Percentiles rank a stretch among this genome's conserved stretches.
Conservation (phyloP, 2,329 filamentous ascomycete genomes). For the Emericellopsis cladophorae region DNA sequence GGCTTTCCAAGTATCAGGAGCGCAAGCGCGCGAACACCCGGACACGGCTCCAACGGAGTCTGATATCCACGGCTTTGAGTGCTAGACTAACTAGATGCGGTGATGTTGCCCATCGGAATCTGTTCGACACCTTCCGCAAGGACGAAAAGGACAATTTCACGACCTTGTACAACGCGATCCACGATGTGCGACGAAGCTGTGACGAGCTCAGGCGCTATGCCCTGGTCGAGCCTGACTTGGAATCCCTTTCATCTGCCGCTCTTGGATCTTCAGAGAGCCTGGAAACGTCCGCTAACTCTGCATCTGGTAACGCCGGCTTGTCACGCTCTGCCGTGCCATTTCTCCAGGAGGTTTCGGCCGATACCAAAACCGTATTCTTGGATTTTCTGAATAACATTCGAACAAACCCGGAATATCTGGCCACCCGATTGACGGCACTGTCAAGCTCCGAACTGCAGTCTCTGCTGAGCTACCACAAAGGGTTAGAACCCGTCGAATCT, state of each 20-base stretch:
- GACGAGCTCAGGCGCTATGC: conserved; percentile 60
- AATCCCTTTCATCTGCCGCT: conserved; percentile 33
- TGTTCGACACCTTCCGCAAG: conserved; percentile 66
- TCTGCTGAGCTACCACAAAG: conserved; percentile 66
- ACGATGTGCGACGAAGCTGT: conserved; percentile 68
- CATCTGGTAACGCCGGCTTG: conserved; percentile 16
- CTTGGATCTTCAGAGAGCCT: conserved; percentile 33
- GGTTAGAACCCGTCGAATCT: conserved; percentile 70
- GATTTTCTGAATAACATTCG: conserved; percentile 72
- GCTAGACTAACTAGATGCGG: conserved; percentile 63
- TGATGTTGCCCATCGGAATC: conserved; percentile 59
- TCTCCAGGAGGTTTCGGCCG: conserved; percentile 61
- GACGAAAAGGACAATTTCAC: conserved; percentile 72
- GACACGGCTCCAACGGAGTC: conserved; percentile 58
- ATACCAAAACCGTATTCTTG: conserved; percentile 63
- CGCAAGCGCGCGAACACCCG: conserved; percentile 64
- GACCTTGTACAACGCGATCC: conserved; percentile 61
- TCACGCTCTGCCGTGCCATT: conserved; percentile 39
- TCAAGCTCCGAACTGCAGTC: conserved; percentile 64
- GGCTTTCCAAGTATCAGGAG: conserved; percentile 69
- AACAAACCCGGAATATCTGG: conserved; percentile 78
- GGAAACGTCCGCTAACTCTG: conserved; percentile 30
- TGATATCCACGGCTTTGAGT: conserved; percentile 64
- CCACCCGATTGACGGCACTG: conserved; percentile 66
- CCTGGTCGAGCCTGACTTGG: conserved; percentile 59